Base-by-base conservation (phyloP, 2,329 filamentous ascomycete species). In the Epichloe gansuensis region DNA sequence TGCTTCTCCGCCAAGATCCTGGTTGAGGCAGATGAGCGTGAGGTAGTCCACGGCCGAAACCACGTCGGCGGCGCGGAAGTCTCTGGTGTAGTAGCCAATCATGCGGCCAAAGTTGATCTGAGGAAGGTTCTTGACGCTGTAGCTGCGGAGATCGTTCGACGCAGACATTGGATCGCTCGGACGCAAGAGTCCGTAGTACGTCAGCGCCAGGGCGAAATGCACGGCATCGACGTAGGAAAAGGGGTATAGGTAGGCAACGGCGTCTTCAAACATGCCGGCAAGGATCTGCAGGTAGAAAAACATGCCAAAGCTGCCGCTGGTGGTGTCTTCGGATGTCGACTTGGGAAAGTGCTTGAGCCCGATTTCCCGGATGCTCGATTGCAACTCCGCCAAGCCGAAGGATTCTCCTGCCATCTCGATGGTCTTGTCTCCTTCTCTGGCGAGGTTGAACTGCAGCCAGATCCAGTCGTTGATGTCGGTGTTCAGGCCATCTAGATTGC, bases 21-120 rank as follows among this genome's bases (percentile, higher is more conserved):
- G 81, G 65, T 97, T 97, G 53, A 98, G 80, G 67, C 89, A 95
- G 62, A 98, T 91, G 53, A 98, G 73, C 5, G 85, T 81, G 47
- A 98, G 81, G 67, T 98, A 98, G 67, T 98, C 93, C 17, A 95
- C 88, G 3, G 94, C 93, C 37, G 89, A 88, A 54, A 87, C 86
- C 6, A 90, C 86, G 62, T 94, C 85, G 21, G 90, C 91, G 34
- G 89, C 88, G 50, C 93, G 85, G 80, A 98, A 98, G 68, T 96
- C 91, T 51, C 86, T 82, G 4, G 94, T 98, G 73, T 98, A 98
- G 67, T 93, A 89, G 42, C 91, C 94, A 56, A 97, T 76, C 75
- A 97, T 88, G 54, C 87, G 85, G 45, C 88, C 91, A 70, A 97
- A 97, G 74, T 93, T 95, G 69, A 98, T 85, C 66, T 96, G 90